Conservation (phyloP, 2,329 filamentous ascomycete genomes). For the Beauveria rudraprayagi region DNA sequence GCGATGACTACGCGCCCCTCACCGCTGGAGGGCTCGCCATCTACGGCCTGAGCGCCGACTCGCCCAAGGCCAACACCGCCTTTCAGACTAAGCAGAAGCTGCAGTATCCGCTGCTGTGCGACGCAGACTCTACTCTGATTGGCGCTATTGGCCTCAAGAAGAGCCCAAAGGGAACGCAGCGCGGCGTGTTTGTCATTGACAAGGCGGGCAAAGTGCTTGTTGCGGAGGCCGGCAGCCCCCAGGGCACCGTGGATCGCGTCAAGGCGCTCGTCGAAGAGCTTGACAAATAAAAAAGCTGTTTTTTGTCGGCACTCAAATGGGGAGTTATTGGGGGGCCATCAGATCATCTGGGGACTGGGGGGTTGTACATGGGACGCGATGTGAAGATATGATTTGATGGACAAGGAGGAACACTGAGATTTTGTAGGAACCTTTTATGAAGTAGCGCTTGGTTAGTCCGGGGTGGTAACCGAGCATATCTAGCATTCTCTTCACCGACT, state of each 20-base stretch:
- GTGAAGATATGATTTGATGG: neutral
- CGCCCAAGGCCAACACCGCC: constrained; percentile 81
- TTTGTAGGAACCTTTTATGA: neutral
- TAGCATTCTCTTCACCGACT: neutral
- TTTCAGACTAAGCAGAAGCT: constrained; percentile 91
- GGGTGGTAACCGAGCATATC: neutral
- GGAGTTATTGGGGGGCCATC: neutral
- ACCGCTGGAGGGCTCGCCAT: constrained; percentile 74
- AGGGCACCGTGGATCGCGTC: constrained; percentile 68
- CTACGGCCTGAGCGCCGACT: constrained; percentile 84
- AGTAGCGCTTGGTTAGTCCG: neutral
- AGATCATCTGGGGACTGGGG: neutral
- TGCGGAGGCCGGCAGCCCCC: constrained; percentile 66
- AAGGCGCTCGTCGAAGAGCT: constrained; percentile 56
- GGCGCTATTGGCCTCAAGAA: constrained; percentile 86
- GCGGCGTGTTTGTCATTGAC: constrained; percentile 82
- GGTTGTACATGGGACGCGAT: neutral
- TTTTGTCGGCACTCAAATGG: too few species aligned
- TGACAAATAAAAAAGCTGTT: neutral
- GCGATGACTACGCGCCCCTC: constrained; percentile 71
- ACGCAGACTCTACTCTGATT: constrained; percentile 67
- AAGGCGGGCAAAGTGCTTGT: constrained; percentile 75
- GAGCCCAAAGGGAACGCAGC: constrained; percentile 65
- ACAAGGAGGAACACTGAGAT: neutral
- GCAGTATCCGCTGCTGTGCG: constrained; percentile 81